phyloP scores from a whole-genome alignment of 2,329 filamentous ascomycete species.

The Fusarium praegraminearum region DNA sequence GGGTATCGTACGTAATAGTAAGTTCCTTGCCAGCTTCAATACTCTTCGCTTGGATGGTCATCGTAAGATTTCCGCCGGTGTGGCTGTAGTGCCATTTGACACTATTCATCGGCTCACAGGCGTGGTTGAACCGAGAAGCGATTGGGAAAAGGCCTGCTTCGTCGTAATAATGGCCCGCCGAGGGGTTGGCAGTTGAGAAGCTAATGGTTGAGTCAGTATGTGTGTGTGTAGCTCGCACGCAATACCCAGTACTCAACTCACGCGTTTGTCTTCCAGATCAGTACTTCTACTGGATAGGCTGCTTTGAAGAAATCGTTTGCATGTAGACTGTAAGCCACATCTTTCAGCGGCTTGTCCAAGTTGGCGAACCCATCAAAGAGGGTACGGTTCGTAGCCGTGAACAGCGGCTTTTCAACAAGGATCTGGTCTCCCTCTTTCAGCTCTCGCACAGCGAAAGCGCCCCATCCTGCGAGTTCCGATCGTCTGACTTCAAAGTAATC shows the following conservation, averaged over 20 bases:
- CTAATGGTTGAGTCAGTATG: conserved; percentile 1
- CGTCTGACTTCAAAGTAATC: conserved; percentile 55
- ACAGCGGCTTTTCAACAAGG: conserved; percentile 59
- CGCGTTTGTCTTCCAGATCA: conserved; percentile 61
- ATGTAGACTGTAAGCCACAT: conserved; percentile 55
- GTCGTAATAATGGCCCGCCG: conserved; percentile 23
- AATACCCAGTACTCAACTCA: conserved; percentile 48
- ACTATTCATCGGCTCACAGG: conserved; percentile 60
- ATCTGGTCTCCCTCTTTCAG: conserved; percentile 57
- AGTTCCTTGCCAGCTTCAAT: conserved; percentile 62
- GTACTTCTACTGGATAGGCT: conserved; percentile 12
- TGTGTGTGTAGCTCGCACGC: not conserved
- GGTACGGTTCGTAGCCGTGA: conserved; percentile 49
- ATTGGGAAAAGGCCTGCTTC: conserved; percentile 61
- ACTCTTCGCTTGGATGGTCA: conserved; percentile 53
- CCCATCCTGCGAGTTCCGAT: conserved; percentile 59
- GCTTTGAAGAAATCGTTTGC: conserved; percentile 53
- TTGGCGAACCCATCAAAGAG: conserved; percentile 54
- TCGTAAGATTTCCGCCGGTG: conserved; percentile 52
- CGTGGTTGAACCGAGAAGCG: conserved; percentile 70
- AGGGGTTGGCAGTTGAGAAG: conserved; percentile 44
- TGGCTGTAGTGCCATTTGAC: conserved; percentile 59
- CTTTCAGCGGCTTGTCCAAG: conserved; percentile 50
- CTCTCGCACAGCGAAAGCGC: conserved; percentile 59
- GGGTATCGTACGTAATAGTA: conserved; percentile 62